phyloP scores from a whole-genome alignment of 2,329 filamentous ascomycete genomes.

The Macroventuria anomochaeta region DNA sequence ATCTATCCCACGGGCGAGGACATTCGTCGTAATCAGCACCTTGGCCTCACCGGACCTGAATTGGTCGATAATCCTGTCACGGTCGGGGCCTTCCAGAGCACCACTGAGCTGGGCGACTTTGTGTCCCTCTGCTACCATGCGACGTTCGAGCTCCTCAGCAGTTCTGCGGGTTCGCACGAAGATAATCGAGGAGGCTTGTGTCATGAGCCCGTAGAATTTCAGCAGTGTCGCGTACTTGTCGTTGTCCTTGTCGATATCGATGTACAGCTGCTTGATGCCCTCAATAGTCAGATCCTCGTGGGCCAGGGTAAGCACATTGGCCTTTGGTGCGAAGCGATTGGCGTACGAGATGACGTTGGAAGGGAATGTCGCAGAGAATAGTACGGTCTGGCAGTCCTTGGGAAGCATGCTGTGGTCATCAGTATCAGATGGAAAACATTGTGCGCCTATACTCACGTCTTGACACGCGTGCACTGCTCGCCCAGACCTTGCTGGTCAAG shows the following conservation, averaged over 20 bases:
- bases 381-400: slow-evolving; percentile 78
- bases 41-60: slow-evolving; percentile 90
- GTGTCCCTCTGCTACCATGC: slow-evolving; percentile 89
- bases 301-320: slow-evolving; percentile 85
- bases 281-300: slow-evolving; percentile 94
- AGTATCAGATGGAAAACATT: slow-evolving; percentile 25
- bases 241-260: slow-evolving; percentile 83
- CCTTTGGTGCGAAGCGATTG: slow-evolving; percentile 79
- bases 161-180: slow-evolving; percentile 94
- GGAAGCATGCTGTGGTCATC: slow-evolving; percentile 69
- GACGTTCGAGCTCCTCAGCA: slow-evolving; percentile 80
- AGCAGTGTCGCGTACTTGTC: slow-evolving; percentile 89
- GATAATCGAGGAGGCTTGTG: slow-evolving; percentile 95
- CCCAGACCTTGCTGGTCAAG: slow-evolving; percentile 93
- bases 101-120: slow-evolving; percentile 90
- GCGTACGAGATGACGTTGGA: slow-evolving; percentile 86
- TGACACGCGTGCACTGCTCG: slow-evolving; percentile 92
- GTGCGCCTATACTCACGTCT: slow-evolving; percentile 64
- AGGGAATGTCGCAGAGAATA: slow-evolving; percentile 96
- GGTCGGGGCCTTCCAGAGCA: slow-evolving; percentile 80
- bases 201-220: slow-evolving; percentile 94
- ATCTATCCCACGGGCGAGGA: slow-evolving; percentile 94
- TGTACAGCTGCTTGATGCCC: slow-evolving; percentile 97
- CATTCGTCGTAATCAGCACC: slow-evolving; percentile 97
- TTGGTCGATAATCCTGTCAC: slow-evolving; percentile 82